These are phyloP conservation scores for Starmerella potacharoeniae DNA, from an alignment of 805 yeast species.

Conservation along the genomic window DNA sequence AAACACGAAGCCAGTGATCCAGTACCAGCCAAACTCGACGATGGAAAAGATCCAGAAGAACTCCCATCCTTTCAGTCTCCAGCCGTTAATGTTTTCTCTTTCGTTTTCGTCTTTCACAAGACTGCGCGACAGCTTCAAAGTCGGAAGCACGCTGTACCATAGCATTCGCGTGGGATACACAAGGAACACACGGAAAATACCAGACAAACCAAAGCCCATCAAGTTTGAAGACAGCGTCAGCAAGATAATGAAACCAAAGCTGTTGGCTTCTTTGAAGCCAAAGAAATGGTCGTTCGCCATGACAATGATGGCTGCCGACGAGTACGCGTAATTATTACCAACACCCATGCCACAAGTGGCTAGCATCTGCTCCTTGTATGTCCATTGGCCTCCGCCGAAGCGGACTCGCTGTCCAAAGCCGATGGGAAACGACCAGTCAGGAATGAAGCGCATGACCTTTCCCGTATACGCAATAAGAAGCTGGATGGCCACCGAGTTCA, in stretches of 20 bases:
- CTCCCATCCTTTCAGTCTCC: slow-evolving; percentile 43
- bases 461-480: slow-evolving; percentile 53
- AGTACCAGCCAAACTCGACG: slow-evolving; percentile 28
- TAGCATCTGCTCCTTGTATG: slow-evolving; percentile 18
- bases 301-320: slow-evolving; percentile 25
- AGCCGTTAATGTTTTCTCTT: slow-evolving; percentile 42
- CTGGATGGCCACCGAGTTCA: slow-evolving; percentile 44
- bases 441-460: slow-evolving; percentile 28
- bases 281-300: slow-evolving; percentile 24
- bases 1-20: slow-evolving; percentile 44
- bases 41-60: slow-evolving; percentile 41
- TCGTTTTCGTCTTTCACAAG: slow-evolving; percentile 31
- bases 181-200: slow-evolving; percentile 46
- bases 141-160: slow-evolving; percentile 45
- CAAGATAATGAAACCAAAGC: slow-evolving; percentile 43
- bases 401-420: slow-evolving; percentile 2
- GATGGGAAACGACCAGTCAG: slow-evolving; percentile 9
- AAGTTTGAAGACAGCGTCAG: slow-evolving; percentile 45
- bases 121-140: slow-evolving; percentile 40
- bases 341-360: slow-evolving; percentile 20
- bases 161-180: slow-evolving; percentile 41
- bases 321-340: slow-evolving; percentile 20
- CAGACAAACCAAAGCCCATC: slow-evolving; percentile 57
- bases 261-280: slow-evolving; percentile 15
- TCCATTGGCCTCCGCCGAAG: slow-evolving; percentile 50